Evolutionary conservation across 169 alveolate species (phyloP), one percentile per base, ranked within the genome.

Genomic region (Plasmodium vivax): DNA sequence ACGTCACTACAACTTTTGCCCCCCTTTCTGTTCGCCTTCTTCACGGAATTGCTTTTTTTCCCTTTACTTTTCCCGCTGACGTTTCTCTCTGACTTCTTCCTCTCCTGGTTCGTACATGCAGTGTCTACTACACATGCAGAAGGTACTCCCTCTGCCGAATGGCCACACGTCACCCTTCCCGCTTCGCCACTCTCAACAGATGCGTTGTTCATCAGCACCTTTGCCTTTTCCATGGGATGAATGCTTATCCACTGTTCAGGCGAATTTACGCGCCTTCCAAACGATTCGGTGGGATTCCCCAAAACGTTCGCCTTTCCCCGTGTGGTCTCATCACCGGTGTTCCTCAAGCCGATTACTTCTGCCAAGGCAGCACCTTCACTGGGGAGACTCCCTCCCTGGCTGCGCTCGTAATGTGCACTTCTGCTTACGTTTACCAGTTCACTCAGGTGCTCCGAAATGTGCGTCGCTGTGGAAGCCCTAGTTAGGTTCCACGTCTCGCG

Each of bases 381-480:
- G 77, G 16, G 38, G 34, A 68, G 32, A 9, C 38, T 68, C 77
- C 38, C 43, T 41, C 77, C 56, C 34, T n/a, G 45, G 23, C 54
- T 41, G 23, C 77, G 34, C 54, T 84, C 93, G 23, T 43, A 72
- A 84, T 23, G 2, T 2, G 45, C 2, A 84, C 77, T 84, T 72
- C 77, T 72, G 32, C 72, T 84, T 23, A 23, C 54, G 30, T 84
- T 84, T 36, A 84, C 45, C 30, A 72, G n/a, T 27, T 62, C 71
- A 43, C 79, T n/a, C n/a, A 84, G 45, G 56, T 84, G 73, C 19
- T 47, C 80, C 16, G 93, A 84, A 27, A 84, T 45, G 51, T 72
- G 93, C 3, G 93, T 54, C 10, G 93, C 82, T 10, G 93, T 84
- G 14, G 93, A 84, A 0, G 93, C 83, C 56, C 82, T 84, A 41